Conservation (phyloP, 768 basidiomycete species). For the Leccinum barrowsii region DNA sequence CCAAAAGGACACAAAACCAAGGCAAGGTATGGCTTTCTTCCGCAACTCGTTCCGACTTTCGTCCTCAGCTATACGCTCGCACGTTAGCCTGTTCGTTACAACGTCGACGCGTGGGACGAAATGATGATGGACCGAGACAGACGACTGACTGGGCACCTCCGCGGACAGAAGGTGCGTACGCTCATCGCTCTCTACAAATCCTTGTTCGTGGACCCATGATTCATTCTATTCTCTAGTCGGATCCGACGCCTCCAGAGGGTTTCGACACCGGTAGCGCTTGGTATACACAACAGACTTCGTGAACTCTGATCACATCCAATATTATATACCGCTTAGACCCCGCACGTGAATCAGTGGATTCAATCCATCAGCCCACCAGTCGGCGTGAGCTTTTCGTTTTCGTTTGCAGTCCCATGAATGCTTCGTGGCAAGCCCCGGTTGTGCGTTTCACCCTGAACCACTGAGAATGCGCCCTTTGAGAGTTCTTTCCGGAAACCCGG, state of each 20-base stretch:
- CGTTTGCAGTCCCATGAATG: slow-evolving; percentile 1
- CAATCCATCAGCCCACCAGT: background rate
- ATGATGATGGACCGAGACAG: slow-evolving; percentile 95
- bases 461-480: background rate
- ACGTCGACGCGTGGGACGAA: slow-evolving; percentile 86
- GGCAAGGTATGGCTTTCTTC: slow-evolving; percentile 65
- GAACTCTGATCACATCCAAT: slow-evolving; percentile 12
- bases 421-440: background rate
- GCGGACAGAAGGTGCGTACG: slow-evolving; percentile 81
- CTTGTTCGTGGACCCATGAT: background rate
- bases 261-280: slow-evolving; percentile 75
- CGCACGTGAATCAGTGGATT: background rate
- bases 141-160: slow-evolving; percentile 78
- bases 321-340: slow-evolving; percentile 19
- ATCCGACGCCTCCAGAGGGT: slow-evolving; percentile 61
- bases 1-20: slow-evolving; percentile 78
- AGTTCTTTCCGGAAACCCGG: background rate
- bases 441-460: background rate
- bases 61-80: background rate
- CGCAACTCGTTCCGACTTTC: background rate
- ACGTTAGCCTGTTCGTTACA: slow-evolving; percentile 74
- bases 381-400: background rate
- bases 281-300: slow-evolving; percentile 57
- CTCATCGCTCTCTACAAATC: background rate
- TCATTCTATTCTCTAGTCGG: slow-evolving; percentile 41